phyloP scores from a whole-genome alignment of 2,329 filamentous ascomycete species.

The Pseudocercospora fijiensis region DNA sequence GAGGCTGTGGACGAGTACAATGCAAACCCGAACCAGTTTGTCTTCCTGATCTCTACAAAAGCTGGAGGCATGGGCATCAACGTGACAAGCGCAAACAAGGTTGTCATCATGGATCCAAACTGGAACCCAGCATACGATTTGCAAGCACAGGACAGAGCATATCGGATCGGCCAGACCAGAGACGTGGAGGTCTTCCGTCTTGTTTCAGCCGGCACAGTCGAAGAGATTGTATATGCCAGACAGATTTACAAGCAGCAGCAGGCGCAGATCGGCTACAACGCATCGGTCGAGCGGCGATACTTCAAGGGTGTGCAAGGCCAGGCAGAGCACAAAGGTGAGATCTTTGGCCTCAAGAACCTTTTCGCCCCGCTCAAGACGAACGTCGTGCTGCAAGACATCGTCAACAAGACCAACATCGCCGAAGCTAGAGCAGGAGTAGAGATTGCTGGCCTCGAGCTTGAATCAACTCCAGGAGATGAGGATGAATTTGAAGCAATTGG shows the following conservation, averaged over 20 bases:
- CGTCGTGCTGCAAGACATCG: conserved; percentile 85
- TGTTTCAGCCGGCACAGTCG: conserved; percentile 86
- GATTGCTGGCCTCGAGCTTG: conserved; percentile 74
- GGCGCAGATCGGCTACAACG: conserved; percentile 94
- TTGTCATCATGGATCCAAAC: conserved; percentile 93
- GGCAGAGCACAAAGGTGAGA: conserved; percentile 79
- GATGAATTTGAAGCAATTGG: conserved; percentile 36
- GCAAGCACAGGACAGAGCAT: conserved; percentile 93
- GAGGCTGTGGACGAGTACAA: conserved; percentile 87
- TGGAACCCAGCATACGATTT: conserved; percentile 96
- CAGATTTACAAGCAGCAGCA: conserved; percentile 99
- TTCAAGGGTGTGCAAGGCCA: conserved; percentile 92
- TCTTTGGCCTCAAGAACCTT: conserved; percentile 86
- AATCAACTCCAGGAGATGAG: conserved; percentile 59
- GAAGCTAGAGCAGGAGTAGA: conserved; percentile 84
- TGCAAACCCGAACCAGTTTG: conserved; percentile 79
- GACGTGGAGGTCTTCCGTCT: conserved; percentile 96
- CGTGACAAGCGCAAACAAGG: conserved; percentile 96
- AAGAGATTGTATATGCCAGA: conserved; percentile 94
- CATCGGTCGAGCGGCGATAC: conserved; percentile 86
- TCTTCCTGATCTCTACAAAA: conserved; percentile 92
- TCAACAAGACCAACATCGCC: conserved; percentile 97
- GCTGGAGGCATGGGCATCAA: conserved; percentile 93
- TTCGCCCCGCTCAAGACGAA: conserved; percentile 78
- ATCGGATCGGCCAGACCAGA: conserved; percentile 87